Base-by-base conservation (phyloP, 73 alveolate genomes). In the Loxodes magnus region DNA sequence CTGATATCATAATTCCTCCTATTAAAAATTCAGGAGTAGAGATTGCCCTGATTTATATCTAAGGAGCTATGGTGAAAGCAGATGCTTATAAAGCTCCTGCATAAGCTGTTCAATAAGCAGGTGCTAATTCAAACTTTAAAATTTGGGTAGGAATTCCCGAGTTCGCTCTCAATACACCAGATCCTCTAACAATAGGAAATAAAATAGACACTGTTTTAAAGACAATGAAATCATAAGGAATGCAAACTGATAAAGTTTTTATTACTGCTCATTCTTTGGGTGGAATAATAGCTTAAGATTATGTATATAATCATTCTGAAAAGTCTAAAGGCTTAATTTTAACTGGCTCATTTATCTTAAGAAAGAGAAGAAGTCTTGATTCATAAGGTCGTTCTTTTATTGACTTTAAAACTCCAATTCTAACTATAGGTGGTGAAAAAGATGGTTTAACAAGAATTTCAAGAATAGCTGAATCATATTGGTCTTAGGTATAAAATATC, bases 311-410 rank as follows among this genome's bases (percentile, higher is more conserved):
- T n/a, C n/a, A n/a, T n/a, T n/a, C n/a, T 35, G 30, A 42, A 9
- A 39, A 62, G 62, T 15, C 62, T 26, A 70, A 43, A 19, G 82
- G 77, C 20, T 2, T 49, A 29, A 26, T 68, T 16, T 63, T 68
- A 22, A 35, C 53, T 9, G 72, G 64, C 5, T 5, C 37, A 53
- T 6, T 51, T 26, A 23, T 66, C 6, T 38, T 56, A 20, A 52
- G 67, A 7, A 9, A 10, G 26, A 43, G 43, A 35, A 34, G 56
- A 3, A 15, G 15, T 28, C 12, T 2, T 28, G 3, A 35, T 27
- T 5, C 15, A n/a, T 19, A 37, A 15, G 63, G 63, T 12, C 5
- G 4, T 22, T 21, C 48, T 4, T n/a, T 9, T 9, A 14, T 41
- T 29, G 23, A 35, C 39, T 3, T n/a, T 16, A 17, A 53, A 5